Conservation (phyloP, 2,329 filamentous ascomycete species). For the Fusarium tanahbumbuense region DNA sequence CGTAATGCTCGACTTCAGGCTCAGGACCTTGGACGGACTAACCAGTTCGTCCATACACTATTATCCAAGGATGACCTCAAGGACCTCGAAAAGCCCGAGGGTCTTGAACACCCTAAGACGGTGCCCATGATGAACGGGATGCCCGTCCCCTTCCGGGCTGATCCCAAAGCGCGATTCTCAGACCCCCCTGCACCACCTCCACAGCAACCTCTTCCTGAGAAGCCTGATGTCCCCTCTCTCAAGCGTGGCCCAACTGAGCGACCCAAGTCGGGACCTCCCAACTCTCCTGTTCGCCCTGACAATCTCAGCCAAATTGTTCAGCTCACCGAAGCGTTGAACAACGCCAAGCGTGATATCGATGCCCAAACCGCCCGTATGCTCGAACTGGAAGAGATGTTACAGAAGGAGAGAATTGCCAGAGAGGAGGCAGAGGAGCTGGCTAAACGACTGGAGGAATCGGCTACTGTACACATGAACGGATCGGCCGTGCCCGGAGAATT, state of each 20-base stretch:
- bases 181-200: slow-evolving; percentile 94
- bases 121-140: slow-evolving; percentile 64
- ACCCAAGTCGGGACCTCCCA: slow-evolving; percentile 67
- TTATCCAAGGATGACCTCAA: slow-evolving; percentile 77
- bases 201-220: slow-evolving; percentile 92
- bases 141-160: slow-evolving; percentile 69
- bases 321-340: slow-evolving; percentile 85
- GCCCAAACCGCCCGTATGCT: slow-evolving; percentile 82
- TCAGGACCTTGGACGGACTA: slow-evolving; percentile 84
- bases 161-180: slow-evolving; percentile 86
- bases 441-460: slow-evolving; percentile 72
- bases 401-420: slow-evolving; percentile 82
- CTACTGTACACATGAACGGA: slow-evolving; percentile 50
- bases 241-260: slow-evolving; percentile 82
- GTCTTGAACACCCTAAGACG: slow-evolving; percentile 60
- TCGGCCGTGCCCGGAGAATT: slow-evolving; percentile 38
- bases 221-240: slow-evolving; percentile 82
- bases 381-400: slow-evolving; percentile 79
- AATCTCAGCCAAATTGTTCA: slow-evolving; percentile 80
- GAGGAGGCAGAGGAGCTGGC: slow-evolving; percentile 87
- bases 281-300: slow-evolving; percentile 70
- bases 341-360: slow-evolving; percentile 87
- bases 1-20: slow-evolving; percentile 88
- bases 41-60: slow-evolving; percentile 82
- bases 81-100: slow-evolving; percentile 65